phyloP scores from a whole-genome alignment of 179 eudicot genomes.

The Camellia oleifera region DNA sequence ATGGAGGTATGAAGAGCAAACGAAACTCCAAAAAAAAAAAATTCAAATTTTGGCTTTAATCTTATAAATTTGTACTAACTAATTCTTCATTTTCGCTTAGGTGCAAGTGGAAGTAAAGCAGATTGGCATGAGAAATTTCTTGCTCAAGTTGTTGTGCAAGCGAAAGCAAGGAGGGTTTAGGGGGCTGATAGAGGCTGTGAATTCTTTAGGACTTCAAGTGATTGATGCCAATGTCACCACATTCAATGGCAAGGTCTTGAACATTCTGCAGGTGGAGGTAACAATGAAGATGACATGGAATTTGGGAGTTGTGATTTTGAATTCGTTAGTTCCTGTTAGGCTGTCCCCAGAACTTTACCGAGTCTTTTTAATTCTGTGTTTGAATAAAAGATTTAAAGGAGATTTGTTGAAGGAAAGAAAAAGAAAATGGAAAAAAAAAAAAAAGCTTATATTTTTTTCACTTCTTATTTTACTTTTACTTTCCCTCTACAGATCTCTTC shows the following conservation, averaged over 20 bases:
- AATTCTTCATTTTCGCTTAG: constrained; percentile 23
- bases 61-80: not conserved
- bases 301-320: not conserved
- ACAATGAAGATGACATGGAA: not conserved
- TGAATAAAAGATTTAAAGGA: too few species aligned
- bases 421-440: too few species aligned
- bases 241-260: constrained; percentile 42
- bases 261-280: constrained; percentile 63
- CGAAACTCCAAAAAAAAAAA: not conserved
- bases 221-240: constrained; percentile 58
- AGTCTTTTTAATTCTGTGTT: too few species aligned
- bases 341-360: too few species aligned
- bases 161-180: constrained; percentile 46
- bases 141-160: constrained; percentile 40
- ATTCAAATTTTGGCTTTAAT: not conserved
- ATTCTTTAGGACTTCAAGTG: constrained; percentile 45
- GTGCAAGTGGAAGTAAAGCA: constrained; percentile 56
- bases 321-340: too few species aligned
- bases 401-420: too few species aligned
- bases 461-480: too few species aligned
- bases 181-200: constrained; percentile 51
- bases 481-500: too few species aligned
- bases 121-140: constrained; percentile 45
- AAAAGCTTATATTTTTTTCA: too few species aligned
- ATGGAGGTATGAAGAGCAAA: constrained; percentile 31